Conservation (phyloP, 768 basidiomycete genomes). For the Pleurotus platypus region DNA sequence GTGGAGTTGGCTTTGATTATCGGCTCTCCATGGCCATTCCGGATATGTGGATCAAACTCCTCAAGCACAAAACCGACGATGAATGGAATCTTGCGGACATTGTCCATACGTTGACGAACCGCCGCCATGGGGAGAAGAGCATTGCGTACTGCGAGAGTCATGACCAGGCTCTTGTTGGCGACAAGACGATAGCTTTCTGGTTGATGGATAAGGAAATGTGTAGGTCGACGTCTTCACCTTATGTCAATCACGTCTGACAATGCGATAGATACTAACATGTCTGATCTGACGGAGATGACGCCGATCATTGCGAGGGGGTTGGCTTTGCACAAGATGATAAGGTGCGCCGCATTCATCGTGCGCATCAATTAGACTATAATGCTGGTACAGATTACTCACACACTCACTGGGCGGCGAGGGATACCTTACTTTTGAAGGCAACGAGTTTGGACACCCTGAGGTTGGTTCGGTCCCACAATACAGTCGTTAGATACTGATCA, state of each 20-base stretch:
- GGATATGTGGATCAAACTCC: conserved; percentile 99
- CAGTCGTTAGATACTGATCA: conserved; percentile 4
- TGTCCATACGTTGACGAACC: conserved; percentile 85
- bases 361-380: too few species aligned
- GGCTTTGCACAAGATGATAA: conserved; percentile 95
- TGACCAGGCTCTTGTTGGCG: conserved; percentile 97
- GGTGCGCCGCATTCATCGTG: conserved; percentile 42
- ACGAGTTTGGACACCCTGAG: conserved; percentile 98
- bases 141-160: conserved; percentile 95
- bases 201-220: conserved; percentile 99
- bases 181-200: conserved; percentile 99
- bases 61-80: conserved; percentile 87
- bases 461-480: conserved; percentile 31
- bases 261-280: conserved; percentile 85
- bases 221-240: conserved; percentile 35
- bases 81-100: conserved; percentile 89
- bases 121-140: conserved; percentile 86
- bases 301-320: conserved; percentile 85
- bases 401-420: conserved; percentile 96
- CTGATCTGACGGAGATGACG: conserved; percentile 78
- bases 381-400: conserved; percentile 63
- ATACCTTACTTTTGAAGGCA: conserved; percentile 96
- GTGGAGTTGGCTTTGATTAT: conserved; percentile 97
- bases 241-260: neutral
- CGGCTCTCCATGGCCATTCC: conserved; percentile 98